Evolutionary conservation across 2,329 filamentous ascomycete genomes (phyloP).

Genomic region (Aspergillus novoparasiticus): DNA sequence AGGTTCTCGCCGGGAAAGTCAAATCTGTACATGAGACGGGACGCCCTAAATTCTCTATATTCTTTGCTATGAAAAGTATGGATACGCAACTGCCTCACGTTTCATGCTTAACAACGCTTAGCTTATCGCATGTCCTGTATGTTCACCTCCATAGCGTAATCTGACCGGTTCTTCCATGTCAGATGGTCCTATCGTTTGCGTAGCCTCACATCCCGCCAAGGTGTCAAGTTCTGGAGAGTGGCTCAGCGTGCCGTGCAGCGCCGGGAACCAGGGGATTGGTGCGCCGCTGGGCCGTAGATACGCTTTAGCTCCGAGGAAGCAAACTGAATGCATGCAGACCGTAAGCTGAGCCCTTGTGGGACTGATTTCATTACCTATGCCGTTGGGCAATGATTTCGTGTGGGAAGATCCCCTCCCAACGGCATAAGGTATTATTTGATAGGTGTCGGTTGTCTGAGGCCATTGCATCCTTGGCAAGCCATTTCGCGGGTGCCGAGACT

Average conservation of each 20-base stretch:
- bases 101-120: no score
- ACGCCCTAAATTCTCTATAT: no score
- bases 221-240: background rate
- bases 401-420: no score
- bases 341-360: background rate
- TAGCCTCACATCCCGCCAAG: background rate
- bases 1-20: accelerated
- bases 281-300: background rate
- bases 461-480: background rate
- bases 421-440: no score
- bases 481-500: background rate
- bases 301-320: background rate
- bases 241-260: background rate
- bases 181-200: background rate
- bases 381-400: background rate
- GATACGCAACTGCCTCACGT: no score
- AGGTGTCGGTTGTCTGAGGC: background rate
- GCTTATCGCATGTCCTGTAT: no score
- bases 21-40: no score
- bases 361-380: no score
- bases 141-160: background rate
- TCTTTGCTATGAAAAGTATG: no score
- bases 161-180: background rate
- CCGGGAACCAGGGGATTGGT: background rate
- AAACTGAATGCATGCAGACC: background rate